Base-by-base conservation (phyloP, 1,284 basidiomycete species). In the Pascua guehoae region DNA sequence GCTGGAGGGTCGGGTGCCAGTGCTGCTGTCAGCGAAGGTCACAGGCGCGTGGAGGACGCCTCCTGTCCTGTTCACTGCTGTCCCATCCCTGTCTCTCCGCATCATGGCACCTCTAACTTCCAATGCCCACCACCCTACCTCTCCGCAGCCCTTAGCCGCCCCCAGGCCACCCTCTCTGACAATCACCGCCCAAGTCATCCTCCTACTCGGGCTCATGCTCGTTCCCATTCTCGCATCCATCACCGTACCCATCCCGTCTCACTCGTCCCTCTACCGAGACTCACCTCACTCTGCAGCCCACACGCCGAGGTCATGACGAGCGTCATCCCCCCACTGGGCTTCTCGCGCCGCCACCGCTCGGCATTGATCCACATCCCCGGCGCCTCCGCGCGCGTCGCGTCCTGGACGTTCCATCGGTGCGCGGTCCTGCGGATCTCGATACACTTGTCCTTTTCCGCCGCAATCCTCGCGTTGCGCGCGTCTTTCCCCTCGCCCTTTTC, bases 271-370 rank as follows among this genome's bases (percentile, higher is more conserved):
- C 14, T n/a, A 44, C 16, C 8, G 15, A 32, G 11, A 66, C 82
- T 58, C 54, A 85, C 88, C 83, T 91, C 88, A 73, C 91, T 91
- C 59, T 84, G 84, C 65, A 92, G 85, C 9, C 90, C 89, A 71
- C 88, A 91, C 2, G 88, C 89, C 67, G 91, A 89, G 5, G 83
- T 82, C 43, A 88, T 76, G 56, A 92, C 81, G 45, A 92, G 74
- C 0, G 88, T 91, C 40, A 87, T 40, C 0, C 85, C 83, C 0
- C 63, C 63, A 14, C 64, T 66, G 16, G 42, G 45, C 10, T 24
- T 32, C 8, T 46, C 49, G 39, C 61, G 52, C 4, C 24, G 44
- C 64, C 61, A 66, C 5, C 64, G 51, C 55, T 67, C 64, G 2
- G 47, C 61, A 15, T 58, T 54, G 15, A 65, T 47, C 63, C 57